Base-by-base conservation (phyloP, 768 basidiomycete species). In the Sarcomyxa edulis region DNA sequence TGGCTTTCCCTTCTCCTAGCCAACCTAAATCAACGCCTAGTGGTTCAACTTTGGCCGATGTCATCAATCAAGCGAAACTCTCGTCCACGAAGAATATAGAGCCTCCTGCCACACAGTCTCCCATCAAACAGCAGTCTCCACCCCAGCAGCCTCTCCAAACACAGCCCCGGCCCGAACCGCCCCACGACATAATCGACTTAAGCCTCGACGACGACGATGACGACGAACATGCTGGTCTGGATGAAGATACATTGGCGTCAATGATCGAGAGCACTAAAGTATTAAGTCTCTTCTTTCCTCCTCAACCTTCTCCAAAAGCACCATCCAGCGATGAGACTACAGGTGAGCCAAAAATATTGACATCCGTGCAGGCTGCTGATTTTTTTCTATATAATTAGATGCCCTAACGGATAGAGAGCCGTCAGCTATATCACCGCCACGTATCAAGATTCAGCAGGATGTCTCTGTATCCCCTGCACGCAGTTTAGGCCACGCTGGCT, bases 61-160 rank as follows among this genome's bases (percentile, higher is more conserved):
- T 34, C 7, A 32, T 40, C 19, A 40, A 40, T 20, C 31, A 22
- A 14, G 21, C 32, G n/a, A n/a, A n/a, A n/a, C n/a, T n/a, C n/a
- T n/a, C n/a, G n/a, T n/a, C 21, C 32, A 33, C 14, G 24, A 26
- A 24, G 32, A 40, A 19, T 40, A 33, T 19, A n/a, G 26, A 6
- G 3, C n/a, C 22, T 9, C 8, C 14, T 22, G 5, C 24, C 5
- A n/a, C 12, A 5, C 12, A 4, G 29, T 18, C 10, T 20, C 24
- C 19, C 6, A 10, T 32, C 19, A 12, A 32, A 19, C 25, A 19
- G 30, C 4, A n/a, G 37, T 20, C n/a, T n/a, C n/a, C n/a, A n/a
- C n/a, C n/a, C n/a, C n/a, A n/a, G n/a, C n/a, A n/a, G n/a, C n/a
- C n/a, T n/a, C n/a, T n/a, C n/a, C n/a, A n/a, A n/a, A n/a, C n/a